A percentile compares a stretch with the other conserved stretches of the same genome.
Evolutionary conservation across 2,329 filamentous ascomycete genomes (phyloP).

Genomic region (Ceratocystis destructans): DNA sequence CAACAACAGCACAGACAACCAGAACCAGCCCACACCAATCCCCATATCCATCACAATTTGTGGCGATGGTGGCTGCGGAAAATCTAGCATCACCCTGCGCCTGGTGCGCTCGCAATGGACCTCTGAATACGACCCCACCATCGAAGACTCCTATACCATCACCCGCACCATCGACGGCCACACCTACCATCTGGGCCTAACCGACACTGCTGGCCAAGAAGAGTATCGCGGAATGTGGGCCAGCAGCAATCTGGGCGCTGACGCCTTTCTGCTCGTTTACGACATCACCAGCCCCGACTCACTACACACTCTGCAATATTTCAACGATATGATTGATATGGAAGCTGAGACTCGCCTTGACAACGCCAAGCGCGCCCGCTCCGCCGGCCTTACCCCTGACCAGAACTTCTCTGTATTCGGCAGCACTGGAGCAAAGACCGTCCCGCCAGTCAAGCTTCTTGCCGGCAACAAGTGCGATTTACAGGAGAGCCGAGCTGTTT

Average conservation of each 20-base stretch:
- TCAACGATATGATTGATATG: slow-evolving; percentile 73
- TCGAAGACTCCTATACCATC: slow-evolving; percentile 74
- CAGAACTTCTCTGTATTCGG: slow-evolving; percentile 24
- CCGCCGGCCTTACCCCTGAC: slow-evolving; percentile 29
- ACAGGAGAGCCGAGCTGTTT: slow-evolving; percentile 52
- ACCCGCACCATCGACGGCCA: slow-evolving; percentile 69
- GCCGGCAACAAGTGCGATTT: slow-evolving; percentile 80
- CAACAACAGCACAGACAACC: background rate
- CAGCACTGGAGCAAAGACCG: slow-evolving; percentile 34
- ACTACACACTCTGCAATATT: slow-evolving; percentile 60
- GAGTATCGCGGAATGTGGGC: slow-evolving; percentile 84
- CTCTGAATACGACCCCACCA: slow-evolving; percentile 66
- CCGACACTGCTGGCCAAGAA: slow-evolving; percentile 79
- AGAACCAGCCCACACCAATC: slow-evolving; percentile 27
- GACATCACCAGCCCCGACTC: slow-evolving; percentile 62
- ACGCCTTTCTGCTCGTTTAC: slow-evolving; percentile 77
- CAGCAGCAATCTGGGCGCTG: slow-evolving; percentile 59
- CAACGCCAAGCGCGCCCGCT: slow-evolving; percentile 41
- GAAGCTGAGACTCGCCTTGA: slow-evolving; percentile 57
- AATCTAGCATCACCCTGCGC: slow-evolving; percentile 72
- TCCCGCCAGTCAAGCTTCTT: slow-evolving; percentile 66
- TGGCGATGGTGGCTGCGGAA: slow-evolving; percentile 72
- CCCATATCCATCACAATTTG: slow-evolving; percentile 69
- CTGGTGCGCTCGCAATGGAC: slow-evolving; percentile 75
- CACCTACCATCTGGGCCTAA: slow-evolving; percentile 64